Conservation (phyloP, 2,329 filamentous ascomycete species). For the Triangularia verruculosa region DNA sequence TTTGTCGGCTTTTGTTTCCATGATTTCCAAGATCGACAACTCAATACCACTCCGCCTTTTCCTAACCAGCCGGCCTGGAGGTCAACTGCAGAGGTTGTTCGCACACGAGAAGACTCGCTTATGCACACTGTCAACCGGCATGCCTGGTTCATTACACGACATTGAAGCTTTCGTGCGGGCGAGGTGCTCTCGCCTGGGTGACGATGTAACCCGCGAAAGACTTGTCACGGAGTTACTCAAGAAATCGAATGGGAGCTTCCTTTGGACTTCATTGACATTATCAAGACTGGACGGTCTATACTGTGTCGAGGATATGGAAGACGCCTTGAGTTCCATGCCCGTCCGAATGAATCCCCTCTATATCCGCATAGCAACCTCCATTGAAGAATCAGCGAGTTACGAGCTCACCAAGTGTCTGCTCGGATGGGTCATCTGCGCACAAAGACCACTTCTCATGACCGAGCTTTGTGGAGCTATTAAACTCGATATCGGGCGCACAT, state of each 20-base stretch:
- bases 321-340: slow-evolving; percentile 21
- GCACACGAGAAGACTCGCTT: slow-evolving; percentile 6
- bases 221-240: slow-evolving; percentile 16
- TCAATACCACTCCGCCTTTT: slow-evolving; percentile 15
- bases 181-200: neutral
- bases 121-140: too few species aligned
- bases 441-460: slow-evolving; percentile 30
- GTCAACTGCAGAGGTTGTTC: slow-evolving; percentile 12
- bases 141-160: slow-evolving; percentile 11
- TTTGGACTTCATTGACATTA: slow-evolving; percentile 27
- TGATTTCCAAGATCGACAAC: slow-evolving; percentile 14
- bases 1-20: slow-evolving; percentile 2
- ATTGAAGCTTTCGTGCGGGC: slow-evolving; percentile 15
- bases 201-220: neutral
- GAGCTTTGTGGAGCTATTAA: slow-evolving; percentile 36
- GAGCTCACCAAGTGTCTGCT: slow-evolving; percentile 35
- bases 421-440: slow-evolving; percentile 34
- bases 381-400: slow-evolving; percentile 21
- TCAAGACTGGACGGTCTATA: slow-evolving; percentile 19
- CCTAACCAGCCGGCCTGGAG: slow-evolving; percentile 17
- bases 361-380: slow-evolving; percentile 15
- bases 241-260: slow-evolving; percentile 26
- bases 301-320: slow-evolving; percentile 25
- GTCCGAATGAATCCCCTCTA: slow-evolving; percentile 25
- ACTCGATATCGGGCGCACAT: slow-evolving; percentile 32